Evolutionary conservation across 2,329 filamentous ascomycete species (phyloP), one percentile per base, ranked within the genome.

Genomic region (Ophiocordyceps sinensis): DNA sequence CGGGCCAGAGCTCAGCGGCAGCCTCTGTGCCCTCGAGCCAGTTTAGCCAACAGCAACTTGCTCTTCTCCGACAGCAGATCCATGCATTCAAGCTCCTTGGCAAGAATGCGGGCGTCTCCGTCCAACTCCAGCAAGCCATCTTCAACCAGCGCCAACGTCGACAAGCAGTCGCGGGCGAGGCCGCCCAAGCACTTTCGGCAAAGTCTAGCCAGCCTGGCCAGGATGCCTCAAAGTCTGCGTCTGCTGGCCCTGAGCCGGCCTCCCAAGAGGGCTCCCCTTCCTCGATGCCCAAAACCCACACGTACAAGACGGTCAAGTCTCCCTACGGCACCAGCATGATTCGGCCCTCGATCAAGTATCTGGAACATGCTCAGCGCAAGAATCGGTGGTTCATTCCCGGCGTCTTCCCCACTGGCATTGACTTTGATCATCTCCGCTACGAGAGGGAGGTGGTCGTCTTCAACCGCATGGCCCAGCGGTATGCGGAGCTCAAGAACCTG

Each of bases 401-500:
- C 46, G 77, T 94, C 42, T 86, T 95, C 64, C 88, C 91, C 6
- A 75, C 83, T 7, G 89, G 91, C 9, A 74, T 96, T 39, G 87
- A 98, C 55, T 75, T 89, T 37, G 86, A 94, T 49, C 82, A 87
- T 46, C 59, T 94, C 43, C 78, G 85, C 40, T 84, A 89, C 49
- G 87, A 95, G 56, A 78, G 87, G 36, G 91, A 96, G 57, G 78
- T 82, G 43, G 79, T 91, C 38, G 69, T 95, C 19, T 93, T 91
- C 64, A 96, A 94, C 60, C 79, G 87, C 41, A 86, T 98, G 66
- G 79, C 78, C 47, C 78, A 88, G 37, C 77, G 91, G 37, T 89
- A 89, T 56, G 70, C 79, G 10, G 87, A 96, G 57, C 67, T 98
- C 23, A 88, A 87, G 56, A 76, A 79, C 28, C 66, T 94, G 15